Evolutionary conservation across 179 eudicot species (phyloP), one percentile per base, ranked within the genome.

Genomic region (Spinacia oleracea): DNA sequence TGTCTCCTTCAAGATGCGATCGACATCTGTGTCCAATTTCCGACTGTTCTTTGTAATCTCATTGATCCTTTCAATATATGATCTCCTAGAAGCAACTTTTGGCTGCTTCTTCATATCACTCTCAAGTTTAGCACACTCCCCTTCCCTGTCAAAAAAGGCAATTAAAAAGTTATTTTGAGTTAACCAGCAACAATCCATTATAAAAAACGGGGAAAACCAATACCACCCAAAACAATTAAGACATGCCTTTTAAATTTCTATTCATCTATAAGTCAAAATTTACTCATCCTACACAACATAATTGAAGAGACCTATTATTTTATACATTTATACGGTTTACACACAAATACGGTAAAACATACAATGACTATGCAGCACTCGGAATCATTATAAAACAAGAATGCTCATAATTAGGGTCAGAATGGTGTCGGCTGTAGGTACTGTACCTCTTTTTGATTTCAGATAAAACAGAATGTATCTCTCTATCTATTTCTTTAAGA

Each of bases 21-120:
- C 90, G 32, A 88, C 82, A 81, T 92, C 97, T 40, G 65, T 73
- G 56, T 92, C 91, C 64, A 88, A 89, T 80, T 92, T 92, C 81
- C 89, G 75, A 82, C 92, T 89, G 84, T 90, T 92, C 84, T 90
- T 92, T 2, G 97, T 88, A 72, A 92, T 90, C 83, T 92, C 89
- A 14, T 83, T 81, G 73, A 92, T 81, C 78, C 90, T 86, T 77
- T 86, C 80, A 63, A 92, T 81, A 80, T 89, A 90, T 40, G 94
- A 89, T 81, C 83, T 87, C 80, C 94, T 81, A 15, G 92, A 68
- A 67, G 90, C 86, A 78, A 79, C 69, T 67, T 89, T 88, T 74
- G 91, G 88, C 77, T 84, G 90, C 58, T 79, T 89, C 75, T 86
- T 80, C 50, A 89, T 78, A 53, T 89, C 88, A 65, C 81, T 75